phyloP scores from a whole-genome alignment of 73 alveolate genomes.

The Paramecium biaurelia region DNA sequence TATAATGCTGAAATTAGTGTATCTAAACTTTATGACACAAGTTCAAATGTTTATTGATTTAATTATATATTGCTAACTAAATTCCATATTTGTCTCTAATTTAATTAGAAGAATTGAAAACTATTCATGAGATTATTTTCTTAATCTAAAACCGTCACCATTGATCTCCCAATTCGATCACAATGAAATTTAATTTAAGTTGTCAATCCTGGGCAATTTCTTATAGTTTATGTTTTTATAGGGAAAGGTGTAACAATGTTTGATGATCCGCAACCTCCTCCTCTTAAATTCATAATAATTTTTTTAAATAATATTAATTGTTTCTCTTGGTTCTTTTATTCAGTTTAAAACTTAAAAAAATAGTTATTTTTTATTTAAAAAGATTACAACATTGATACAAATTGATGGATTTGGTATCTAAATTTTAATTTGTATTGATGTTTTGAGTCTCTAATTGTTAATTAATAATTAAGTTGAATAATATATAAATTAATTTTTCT shows the following conservation, averaged over 20 bases:
- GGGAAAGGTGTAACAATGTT: neutral
- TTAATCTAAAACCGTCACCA: neutral
- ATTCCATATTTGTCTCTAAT: neutral
- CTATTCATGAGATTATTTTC: neutral
- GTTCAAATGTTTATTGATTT: neutral
- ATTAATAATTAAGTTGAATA: too few species aligned
- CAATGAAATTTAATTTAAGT: neutral
- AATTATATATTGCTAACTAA: neutral
- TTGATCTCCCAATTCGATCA: neutral
- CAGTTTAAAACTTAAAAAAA: too few species aligned
- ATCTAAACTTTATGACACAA: neutral
- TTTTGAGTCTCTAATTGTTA: neutral
- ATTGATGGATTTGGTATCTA: too few species aligned
- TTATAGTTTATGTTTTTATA: neutral
- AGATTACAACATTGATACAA: too few species aligned
- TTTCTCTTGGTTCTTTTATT: neutral
- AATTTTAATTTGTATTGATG: neutral
- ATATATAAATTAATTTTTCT: too few species aligned
- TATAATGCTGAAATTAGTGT: neutral
- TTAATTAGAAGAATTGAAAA: neutral
- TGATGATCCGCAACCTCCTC: constrained; percentile 22
- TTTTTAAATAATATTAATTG: neutral
- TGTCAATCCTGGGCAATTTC: neutral
- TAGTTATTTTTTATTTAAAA: too few species aligned
- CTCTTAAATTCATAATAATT: neutral